phyloP scores from a whole-genome alignment of 2,329 filamentous ascomycete species.

The Neonectria faginata region DNA sequence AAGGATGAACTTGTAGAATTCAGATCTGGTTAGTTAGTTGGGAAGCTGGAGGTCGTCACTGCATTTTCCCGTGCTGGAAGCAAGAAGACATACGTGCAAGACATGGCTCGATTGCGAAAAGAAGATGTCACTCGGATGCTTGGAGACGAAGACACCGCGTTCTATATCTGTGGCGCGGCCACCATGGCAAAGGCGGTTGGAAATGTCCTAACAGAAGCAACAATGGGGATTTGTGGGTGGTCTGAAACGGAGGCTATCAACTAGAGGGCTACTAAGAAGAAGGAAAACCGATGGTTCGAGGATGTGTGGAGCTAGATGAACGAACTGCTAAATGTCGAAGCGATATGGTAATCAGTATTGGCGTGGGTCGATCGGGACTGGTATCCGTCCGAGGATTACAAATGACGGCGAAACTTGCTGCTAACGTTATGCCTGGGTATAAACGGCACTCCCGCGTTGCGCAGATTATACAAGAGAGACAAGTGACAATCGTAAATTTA shows the following conservation, averaged over 20 bases:
- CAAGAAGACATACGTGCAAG: constrained; percentile 24
- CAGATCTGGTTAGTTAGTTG: not conserved
- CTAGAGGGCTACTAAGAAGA: constrained; percentile 23
- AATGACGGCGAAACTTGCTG: not conserved
- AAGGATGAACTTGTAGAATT: constrained; percentile 16
- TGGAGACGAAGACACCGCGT: constrained; percentile 16
- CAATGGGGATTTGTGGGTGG: constrained; percentile 11
- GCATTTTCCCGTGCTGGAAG: constrained; percentile 18
- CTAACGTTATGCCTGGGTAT: not conserved
- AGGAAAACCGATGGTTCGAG: constrained; percentile 26
- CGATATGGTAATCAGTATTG: not conserved
- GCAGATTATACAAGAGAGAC: not conserved
- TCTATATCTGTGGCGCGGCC: constrained; percentile 26
- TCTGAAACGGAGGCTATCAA: constrained; percentile 3
- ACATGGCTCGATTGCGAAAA: constrained; percentile 9
- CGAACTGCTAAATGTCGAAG: not conserved
- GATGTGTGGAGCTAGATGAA: constrained; percentile 21
- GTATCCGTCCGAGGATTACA: constrained; percentile 16
- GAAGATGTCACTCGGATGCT: constrained; percentile 15
- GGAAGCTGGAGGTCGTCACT: constrained; percentile 15
- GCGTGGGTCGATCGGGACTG: not conserved
- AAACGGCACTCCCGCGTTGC: not conserved
- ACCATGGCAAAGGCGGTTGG: constrained; percentile 26
- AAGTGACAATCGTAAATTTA: not conserved
- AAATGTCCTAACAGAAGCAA: constrained; percentile 6